These are phyloP conservation scores for Ophiocordyceps camponoti-floridani DNA, from an alignment of 2,329 filamentous ascomycete genomes.

Conservation along the genomic window DNA sequence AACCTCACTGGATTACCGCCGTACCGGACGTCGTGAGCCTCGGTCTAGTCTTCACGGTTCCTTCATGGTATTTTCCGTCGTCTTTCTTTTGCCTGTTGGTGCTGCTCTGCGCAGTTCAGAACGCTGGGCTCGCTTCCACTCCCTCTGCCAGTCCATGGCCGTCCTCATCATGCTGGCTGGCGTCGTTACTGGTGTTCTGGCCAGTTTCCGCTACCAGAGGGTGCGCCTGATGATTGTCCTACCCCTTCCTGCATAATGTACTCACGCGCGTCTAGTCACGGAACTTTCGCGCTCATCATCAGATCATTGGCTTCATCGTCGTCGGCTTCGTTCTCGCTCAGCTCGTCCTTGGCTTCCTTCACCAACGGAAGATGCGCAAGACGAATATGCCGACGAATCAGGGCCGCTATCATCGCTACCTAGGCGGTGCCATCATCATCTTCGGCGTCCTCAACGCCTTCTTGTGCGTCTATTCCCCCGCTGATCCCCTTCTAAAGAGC, in stretches of 20 bases:
- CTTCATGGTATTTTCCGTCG: constrained; percentile 37
- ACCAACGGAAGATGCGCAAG: constrained; percentile 34
- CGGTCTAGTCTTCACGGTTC: constrained; percentile 25
- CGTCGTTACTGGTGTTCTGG: constrained; percentile 31
- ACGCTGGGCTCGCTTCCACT: constrained; percentile 35
- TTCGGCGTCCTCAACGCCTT: constrained; percentile 38
- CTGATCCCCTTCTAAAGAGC: no score
- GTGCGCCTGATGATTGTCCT: constrained; percentile 20
- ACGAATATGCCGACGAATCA: constrained; percentile 30
- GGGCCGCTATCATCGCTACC: constrained; percentile 35
- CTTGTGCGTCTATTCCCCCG: constrained; percentile 21
- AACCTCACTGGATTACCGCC: constrained; percentile 13
- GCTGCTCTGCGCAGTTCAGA: constrained; percentile 33
- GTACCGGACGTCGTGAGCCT: constrained; percentile 16
- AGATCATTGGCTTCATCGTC: constrained; percentile 39
- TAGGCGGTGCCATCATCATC: constrained; percentile 34
- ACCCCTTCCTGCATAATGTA: no score
- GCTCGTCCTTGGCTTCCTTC: constrained; percentile 33
- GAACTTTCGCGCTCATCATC: constrained; percentile 33
- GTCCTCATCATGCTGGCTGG: constrained; percentile 29
- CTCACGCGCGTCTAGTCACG: constrained; percentile 21
- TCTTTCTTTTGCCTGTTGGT: constrained; percentile 37
- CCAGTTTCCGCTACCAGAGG: constrained; percentile 34
- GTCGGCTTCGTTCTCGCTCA: constrained; percentile 32
- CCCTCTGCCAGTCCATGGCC: constrained; percentile 30